These are phyloP conservation scores for Nyssa sinensis DNA, from an alignment of 148 eudicot species.

Conservation along the genomic window DNA sequence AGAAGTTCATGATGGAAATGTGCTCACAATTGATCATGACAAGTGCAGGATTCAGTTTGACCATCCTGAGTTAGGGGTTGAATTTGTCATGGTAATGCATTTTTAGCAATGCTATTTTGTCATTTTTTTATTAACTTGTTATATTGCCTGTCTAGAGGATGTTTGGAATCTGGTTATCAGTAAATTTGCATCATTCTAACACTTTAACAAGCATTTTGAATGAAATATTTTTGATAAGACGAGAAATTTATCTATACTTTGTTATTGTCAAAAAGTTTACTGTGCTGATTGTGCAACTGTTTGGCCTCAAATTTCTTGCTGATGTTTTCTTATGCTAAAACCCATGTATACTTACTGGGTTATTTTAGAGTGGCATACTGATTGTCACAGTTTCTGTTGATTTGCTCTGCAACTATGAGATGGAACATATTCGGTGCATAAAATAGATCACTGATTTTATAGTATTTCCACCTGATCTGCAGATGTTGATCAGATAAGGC, in stretches of 20 bases:
- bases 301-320: not conserved
- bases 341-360: too few relatives aligned
- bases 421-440: too few relatives aligned
- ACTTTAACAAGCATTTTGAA: not conserved
- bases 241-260: not conserved
- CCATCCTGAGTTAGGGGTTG: constrained; percentile 92
- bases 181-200: not conserved
- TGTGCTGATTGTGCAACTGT: not conserved
- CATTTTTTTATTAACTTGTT: not conserved
- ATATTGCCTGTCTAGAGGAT: not conserved
- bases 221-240: not conserved
- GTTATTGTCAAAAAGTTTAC: not conserved
- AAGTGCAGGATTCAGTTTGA: constrained; percentile 93
- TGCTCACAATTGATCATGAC: constrained; percentile 80
- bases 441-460: not conserved
- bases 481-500: not conserved
- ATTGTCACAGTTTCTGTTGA: not conserved
- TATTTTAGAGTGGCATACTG: not conserved
- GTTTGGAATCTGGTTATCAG: not conserved
- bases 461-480: not conserved
- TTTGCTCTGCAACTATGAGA: not conserved
- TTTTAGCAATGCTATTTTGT: not conserved
- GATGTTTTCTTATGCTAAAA: too few relatives aligned
- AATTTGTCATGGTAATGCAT: constrained; percentile 75
- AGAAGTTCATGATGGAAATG: constrained; percentile 88